Conservation (phyloP, 2,329 filamentous ascomycete species). For the Fusarium redolens region DNA sequence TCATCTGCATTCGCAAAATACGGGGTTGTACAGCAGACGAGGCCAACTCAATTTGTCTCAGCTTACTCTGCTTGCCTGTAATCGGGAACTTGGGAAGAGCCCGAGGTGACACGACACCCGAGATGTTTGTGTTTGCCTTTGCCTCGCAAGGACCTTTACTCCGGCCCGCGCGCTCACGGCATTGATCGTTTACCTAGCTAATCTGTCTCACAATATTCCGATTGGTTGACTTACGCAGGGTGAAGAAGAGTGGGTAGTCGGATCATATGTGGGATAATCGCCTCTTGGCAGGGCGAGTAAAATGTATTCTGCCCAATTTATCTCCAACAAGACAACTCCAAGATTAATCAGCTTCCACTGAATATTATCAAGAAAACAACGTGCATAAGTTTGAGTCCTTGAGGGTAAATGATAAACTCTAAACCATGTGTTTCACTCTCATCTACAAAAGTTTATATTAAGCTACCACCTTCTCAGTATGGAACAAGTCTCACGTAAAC, state of each 20-base stretch:
- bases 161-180: constrained; percentile 14
- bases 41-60: constrained; percentile 1
- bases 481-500: constrained; percentile 17
- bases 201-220: constrained; percentile 25
- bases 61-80: not conserved
- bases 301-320: not conserved
- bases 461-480: constrained; percentile 31
- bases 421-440: not conserved
- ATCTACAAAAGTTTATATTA: constrained; percentile 13
- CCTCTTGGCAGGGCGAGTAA: constrained; percentile 13
- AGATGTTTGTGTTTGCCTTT: not conserved
- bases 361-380: not conserved
- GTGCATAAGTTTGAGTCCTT: not conserved
- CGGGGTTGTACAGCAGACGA: constrained; percentile 18
- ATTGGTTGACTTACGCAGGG: constrained; percentile 12
- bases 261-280: constrained; percentile 25
- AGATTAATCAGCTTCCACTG: not conserved
- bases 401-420: not conserved
- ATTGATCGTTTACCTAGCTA: constrained; percentile 10
- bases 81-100: not conserved
- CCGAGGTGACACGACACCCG: constrained; percentile 11
- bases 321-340: not conserved
- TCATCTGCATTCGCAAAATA: not conserved
- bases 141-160: not conserved
- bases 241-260: constrained; percentile 21